Evolutionary conservation across 768 basidiomycete species (phyloP), one percentile per base, ranked within the genome.

Genomic region (Tricholomella constricta): DNA sequence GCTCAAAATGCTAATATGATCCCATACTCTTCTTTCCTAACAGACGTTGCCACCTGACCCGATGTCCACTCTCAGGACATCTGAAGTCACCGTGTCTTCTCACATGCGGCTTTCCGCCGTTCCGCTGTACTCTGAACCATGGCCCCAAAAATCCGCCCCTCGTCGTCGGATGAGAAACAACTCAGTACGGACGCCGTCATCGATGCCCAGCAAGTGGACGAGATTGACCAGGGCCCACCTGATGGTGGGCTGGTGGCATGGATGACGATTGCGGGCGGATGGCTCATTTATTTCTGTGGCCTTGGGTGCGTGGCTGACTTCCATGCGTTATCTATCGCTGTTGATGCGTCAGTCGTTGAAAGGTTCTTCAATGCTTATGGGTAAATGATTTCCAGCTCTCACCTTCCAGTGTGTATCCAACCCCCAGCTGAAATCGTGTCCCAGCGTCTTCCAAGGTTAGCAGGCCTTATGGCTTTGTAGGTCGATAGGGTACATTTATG

Each of bases 301-400:
- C 51, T 60, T 27, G 58, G 57, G 57, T 55, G 7, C 17, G 48
- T 38, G 11, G 36, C 15, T n/a, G n/a, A n/a, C n/a, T n/a, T n/a
- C n/a, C n/a, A n/a, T n/a, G n/a, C n/a, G n/a, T n/a, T n/a, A n/a
- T n/a, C n/a, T n/a, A n/a, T n/a, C n/a, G n/a, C n/a, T n/a, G n/a
- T n/a, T n/a, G n/a, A n/a, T n/a, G n/a, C n/a, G n/a, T n/a, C n/a
- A n/a, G n/a, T n/a, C n/a, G n/a, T n/a, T 14, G 17, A 2, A 12
- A 60, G 58, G 19, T 60, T 60, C 26, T 60, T 60, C 37, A 60
- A 60, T 42, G 40, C 58, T 5, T 60, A 56, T 42, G 58, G 58
- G 58, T 60, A 27, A 9, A 49, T 29, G 2, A 6, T 31, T 12
- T 15, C 10, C 6, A 43, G 25, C 32, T 29, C 1, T 41, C 6